phyloP scores from a whole-genome alignment of 768 basidiomycete species.

The Mycena leptocephala region DNA sequence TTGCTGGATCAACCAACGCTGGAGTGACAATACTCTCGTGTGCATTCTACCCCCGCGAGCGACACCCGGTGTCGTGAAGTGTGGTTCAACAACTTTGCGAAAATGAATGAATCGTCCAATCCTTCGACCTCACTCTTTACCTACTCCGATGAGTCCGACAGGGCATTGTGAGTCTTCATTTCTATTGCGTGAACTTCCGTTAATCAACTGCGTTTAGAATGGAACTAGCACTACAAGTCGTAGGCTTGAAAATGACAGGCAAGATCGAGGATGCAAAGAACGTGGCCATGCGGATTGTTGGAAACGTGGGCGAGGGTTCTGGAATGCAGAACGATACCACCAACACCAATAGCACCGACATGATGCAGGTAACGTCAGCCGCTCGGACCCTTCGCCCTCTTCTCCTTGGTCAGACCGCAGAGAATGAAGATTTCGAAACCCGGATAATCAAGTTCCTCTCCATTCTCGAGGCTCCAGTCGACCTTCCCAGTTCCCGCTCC shows the following conservation, averaged over 20 bases:
- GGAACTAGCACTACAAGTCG: constrained; percentile 96
- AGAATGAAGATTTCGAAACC: constrained; percentile 78
- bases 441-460: constrained; percentile 88
- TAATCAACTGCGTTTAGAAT: constrained; percentile 68
- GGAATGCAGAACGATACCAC: constrained; percentile 50
- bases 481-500: constrained; percentile 57
- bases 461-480: constrained; percentile 78
- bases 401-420: constrained; percentile 68
- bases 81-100: constrained; percentile 85
- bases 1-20: constrained; percentile 91
- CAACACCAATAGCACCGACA: constrained; percentile 49
- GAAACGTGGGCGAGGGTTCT: constrained; percentile 71
- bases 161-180: constrained; percentile 78
- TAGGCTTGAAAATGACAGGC: constrained; percentile 97
- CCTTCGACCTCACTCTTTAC: constrained; percentile 82
- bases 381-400: constrained; percentile 45
- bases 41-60: constrained; percentile 91
- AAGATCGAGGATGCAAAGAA: constrained; percentile 95
- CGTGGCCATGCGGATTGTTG: constrained; percentile 94
- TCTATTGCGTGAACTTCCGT: constrained; percentile 8
- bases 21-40: constrained; percentile 95
- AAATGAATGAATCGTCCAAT: constrained; percentile 67
- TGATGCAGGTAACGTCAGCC: constrained; percentile 71
- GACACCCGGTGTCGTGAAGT: constrained; percentile 91
- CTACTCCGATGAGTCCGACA: constrained; percentile 92